Conservation (phyloP, 2,329 filamentous ascomycete genomes). For the Claviceps quebecensis region DNA sequence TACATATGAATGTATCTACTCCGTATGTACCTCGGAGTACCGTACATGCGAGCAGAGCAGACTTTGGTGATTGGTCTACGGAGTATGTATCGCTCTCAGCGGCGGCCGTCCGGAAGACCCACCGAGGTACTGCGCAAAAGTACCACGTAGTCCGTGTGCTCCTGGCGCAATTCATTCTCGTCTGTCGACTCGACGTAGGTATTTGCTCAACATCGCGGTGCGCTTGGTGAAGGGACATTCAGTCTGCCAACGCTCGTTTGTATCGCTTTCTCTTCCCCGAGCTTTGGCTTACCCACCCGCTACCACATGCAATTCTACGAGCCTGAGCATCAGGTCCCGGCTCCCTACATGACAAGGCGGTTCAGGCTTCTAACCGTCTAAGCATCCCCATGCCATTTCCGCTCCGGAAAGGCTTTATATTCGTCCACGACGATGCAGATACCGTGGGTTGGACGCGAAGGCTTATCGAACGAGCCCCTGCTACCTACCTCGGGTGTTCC, state of each 20-base stretch:
- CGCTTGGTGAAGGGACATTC: not conserved
- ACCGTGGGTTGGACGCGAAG: conserved; percentile 22
- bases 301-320: not conserved
- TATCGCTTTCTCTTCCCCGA: not conserved
- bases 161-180: not conserved
- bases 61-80: not conserved
- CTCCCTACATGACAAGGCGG: conserved; percentile 4
- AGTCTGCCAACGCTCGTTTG: not conserved
- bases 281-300: too few relatives aligned
- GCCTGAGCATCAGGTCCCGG: not conserved
- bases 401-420: conserved; percentile 6
- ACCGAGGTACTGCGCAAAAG: not conserved
- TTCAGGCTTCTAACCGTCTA: conserved; percentile 9
- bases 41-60: too few relatives aligned
- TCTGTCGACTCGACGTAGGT: not conserved
- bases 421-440: conserved; percentile 21
- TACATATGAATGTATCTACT: too few relatives aligned
- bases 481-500: conserved; percentile 22
- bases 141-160: conserved; percentile 4
- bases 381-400: conserved; percentile 5
- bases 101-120: conserved; percentile 1
- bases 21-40: too few relatives aligned
- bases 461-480: conserved; percentile 17
- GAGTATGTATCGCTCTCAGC: not conserved
- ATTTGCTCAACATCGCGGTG: not conserved